Percentiles rank a stretch among this genome's conserved stretches.
These are phyloP conservation scores for Russula compacta DNA, from an alignment of 768 basidiomycete genomes.

Conservation along the genomic window DNA sequence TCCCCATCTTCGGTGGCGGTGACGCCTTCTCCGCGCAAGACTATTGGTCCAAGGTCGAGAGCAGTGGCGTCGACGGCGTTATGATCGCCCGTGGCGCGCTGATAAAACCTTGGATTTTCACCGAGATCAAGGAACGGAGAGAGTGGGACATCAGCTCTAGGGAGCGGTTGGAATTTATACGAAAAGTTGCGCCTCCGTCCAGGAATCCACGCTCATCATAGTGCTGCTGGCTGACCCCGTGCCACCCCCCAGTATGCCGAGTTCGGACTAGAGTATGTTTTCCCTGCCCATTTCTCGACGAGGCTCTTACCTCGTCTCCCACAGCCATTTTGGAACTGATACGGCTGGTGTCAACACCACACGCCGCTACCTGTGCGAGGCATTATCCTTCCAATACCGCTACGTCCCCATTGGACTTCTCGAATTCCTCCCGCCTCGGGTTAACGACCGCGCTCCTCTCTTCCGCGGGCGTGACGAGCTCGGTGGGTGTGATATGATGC, in stretches of 20 bases:
- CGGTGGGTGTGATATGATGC: slow-evolving; percentile 39
- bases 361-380: slow-evolving; percentile 89
- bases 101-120: slow-evolving; percentile 96
- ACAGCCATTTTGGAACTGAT: slow-evolving; percentile 77
- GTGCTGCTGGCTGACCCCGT: background rate
- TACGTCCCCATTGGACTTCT: slow-evolving; percentile 92
- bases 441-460: slow-evolving; percentile 88
- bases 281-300: background rate
- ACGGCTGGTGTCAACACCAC: slow-evolving; percentile 86
- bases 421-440: slow-evolving; percentile 64
- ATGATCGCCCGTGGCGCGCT: slow-evolving; percentile 94
- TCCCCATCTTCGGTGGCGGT: slow-evolving; percentile 97
- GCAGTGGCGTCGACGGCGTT: slow-evolving; percentile 84
- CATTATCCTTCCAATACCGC: slow-evolving; percentile 91
- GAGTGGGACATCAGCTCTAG: slow-evolving; percentile 91
- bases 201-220: background rate
- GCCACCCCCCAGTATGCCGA: slow-evolving; percentile 62
- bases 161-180: slow-evolving; percentile 72
- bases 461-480: slow-evolving; percentile 85
- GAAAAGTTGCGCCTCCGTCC: slow-evolving; percentile 42
- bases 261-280: slow-evolving; percentile 64
- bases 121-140: slow-evolving; percentile 83
- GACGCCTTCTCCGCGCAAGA: slow-evolving; percentile 86
- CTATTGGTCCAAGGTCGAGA: slow-evolving; percentile 69
- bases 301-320: background rate